Percentiles rank a stretch among this genome's conserved stretches.
phyloP scores from a whole-genome alignment of 1,284 basidiomycete genomes.

The Sporisorium scitamineum region DNA sequence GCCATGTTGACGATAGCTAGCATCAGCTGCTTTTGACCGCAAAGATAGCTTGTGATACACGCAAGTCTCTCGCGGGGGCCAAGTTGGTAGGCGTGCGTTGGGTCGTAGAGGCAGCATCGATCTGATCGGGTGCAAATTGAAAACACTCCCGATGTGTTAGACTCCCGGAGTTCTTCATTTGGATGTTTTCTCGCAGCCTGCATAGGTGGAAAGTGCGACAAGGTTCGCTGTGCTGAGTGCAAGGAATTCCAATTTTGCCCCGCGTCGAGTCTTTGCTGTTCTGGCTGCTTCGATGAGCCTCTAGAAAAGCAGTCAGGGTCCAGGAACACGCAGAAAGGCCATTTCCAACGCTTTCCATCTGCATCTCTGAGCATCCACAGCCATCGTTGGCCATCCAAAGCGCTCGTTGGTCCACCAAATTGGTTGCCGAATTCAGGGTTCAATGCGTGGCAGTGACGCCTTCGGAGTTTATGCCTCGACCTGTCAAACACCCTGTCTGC shows the following conservation, averaged over 20 bases:
- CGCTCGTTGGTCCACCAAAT: not conserved
- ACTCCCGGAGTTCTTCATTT: not conserved
- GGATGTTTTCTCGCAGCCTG: not conserved
- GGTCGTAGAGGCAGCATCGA: not conserved
- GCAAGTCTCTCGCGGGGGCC: no score
- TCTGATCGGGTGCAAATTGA: not conserved
- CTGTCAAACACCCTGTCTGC: constrained; percentile 36
- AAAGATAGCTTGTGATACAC: no score
- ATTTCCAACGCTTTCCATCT: constrained; percentile 27
- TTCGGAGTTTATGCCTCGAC: constrained; percentile 26
- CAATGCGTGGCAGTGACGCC: constrained; percentile 22
- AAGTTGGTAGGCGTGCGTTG: no score
- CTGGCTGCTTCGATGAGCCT: constrained; percentile 13
- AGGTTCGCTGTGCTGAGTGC: not conserved
- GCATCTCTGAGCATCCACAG: constrained; percentile 15
- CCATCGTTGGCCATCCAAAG: constrained; percentile 8
- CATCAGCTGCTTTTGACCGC: no score
- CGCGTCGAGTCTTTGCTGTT: constrained; percentile 4
- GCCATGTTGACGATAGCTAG: no score
- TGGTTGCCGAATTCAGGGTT: constrained; percentile 30
- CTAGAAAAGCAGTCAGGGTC: constrained; percentile 15
- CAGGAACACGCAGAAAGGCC: not conserved
- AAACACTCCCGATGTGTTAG: not conserved
- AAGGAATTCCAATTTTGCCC: not conserved
- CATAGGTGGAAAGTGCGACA: constrained; percentile 27